Percentiles rank a stretch among this genome's conserved stretches.
These are phyloP conservation scores for Aspergillus sp. DNA, from an alignment of 2,329 filamentous ascomycete species.

Conservation along the genomic window DNA sequence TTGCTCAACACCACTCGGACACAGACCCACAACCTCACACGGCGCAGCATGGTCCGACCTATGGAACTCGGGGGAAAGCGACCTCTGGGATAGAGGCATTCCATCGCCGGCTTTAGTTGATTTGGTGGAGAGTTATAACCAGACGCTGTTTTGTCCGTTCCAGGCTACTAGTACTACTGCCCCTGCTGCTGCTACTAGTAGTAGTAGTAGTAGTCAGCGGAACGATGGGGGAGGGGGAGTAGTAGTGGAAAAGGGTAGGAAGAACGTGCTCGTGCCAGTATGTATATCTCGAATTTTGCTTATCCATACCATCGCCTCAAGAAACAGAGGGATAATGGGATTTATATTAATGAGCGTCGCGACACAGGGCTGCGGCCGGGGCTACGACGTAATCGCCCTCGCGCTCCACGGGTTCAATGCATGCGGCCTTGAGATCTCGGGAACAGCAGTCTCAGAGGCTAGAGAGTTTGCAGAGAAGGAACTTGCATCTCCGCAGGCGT, in stretches of 20 bases:
- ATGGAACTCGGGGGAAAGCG: conserved; percentile 25
- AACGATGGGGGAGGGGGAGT: no score
- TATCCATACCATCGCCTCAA: not conserved
- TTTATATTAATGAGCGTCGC: no score
- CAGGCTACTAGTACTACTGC: no score
- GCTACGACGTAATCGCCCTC: conserved; percentile 34
- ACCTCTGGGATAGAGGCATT: conserved; percentile 33
- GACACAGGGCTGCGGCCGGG: conserved; percentile 32
- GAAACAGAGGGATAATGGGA: not conserved
- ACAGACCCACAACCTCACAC: not conserved
- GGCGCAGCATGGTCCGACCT: conserved; percentile 19
- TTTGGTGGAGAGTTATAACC: conserved; percentile 23
- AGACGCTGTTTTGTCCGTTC: conserved; percentile 16
- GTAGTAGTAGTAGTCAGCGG: no score
- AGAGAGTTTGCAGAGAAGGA: conserved; percentile 21
- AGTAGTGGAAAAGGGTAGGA: conserved; percentile 10
- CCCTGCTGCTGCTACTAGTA: no score
- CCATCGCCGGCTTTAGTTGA: conserved; percentile 32
- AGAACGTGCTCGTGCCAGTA: conserved; percentile 33
- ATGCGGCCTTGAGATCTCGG: conserved; percentile 31
- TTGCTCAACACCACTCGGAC: not conserved
- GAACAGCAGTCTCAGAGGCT: conserved; percentile 23
- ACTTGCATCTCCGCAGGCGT: conserved; percentile 14
- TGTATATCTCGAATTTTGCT: not conserved
- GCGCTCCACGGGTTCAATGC: conserved; percentile 33